Percentiles rank a stretch among this genome's conserved stretches.
Conservation (phyloP, 331 rosid genomes). For the Arachis monticola region DNA sequence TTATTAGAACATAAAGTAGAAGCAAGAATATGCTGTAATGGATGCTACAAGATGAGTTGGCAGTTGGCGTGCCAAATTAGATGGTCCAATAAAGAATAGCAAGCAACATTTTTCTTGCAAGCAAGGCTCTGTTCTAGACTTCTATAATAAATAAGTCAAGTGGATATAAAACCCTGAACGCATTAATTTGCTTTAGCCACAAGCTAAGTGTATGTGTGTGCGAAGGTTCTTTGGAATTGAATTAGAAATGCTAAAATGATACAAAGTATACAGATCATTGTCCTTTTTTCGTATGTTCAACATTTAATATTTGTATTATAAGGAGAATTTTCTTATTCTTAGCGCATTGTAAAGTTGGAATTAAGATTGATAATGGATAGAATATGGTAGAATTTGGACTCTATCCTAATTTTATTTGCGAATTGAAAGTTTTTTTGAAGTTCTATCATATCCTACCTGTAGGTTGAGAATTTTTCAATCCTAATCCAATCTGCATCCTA, state of each 20-base stretch:
- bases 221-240: not conserved
- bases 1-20: slow-evolving; percentile 8
- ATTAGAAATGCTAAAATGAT: slow-evolving; percentile 1
- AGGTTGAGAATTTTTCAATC: too few species aligned
- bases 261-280: not conserved
- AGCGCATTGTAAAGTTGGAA: not conserved
- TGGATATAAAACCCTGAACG: slow-evolving; percentile 1
- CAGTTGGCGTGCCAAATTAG: slow-evolving; percentile 8
- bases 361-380: not conserved
- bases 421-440: too few species aligned
- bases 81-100: not conserved
- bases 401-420: too few species aligned
- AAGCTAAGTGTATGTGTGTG: not conserved
- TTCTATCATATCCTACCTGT: too few species aligned
- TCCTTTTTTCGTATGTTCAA: not conserved
- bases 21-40: not conserved
- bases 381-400: too few species aligned
- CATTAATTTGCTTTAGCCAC: slow-evolving; percentile 12
- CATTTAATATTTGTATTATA: too few species aligned
- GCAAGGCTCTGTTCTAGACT: slow-evolving; percentile 34
- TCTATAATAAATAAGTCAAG: not conserved
- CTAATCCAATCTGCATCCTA: too few species aligned
- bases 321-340: not conserved
- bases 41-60: not conserved
- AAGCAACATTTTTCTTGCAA: slow-evolving; percentile 33